phyloP scores from a whole-genome alignment of 176 grass and related monocot genomes.

The Avena eriantha region DNA sequence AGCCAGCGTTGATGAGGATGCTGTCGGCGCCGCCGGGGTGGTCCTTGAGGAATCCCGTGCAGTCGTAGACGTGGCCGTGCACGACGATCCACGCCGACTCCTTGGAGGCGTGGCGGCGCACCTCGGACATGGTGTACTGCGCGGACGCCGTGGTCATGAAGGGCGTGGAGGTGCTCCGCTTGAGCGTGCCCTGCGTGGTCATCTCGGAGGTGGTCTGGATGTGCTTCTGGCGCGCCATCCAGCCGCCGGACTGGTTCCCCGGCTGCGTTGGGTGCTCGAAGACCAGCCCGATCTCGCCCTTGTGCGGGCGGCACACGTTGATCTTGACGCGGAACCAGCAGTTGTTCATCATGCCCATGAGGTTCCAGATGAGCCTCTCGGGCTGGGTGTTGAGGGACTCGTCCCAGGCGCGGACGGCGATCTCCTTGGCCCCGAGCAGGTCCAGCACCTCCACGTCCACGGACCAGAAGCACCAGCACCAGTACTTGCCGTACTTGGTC shows the following conservation, averaged over 20 bases:
- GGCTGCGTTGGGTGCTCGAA: slow-evolving; percentile 89
- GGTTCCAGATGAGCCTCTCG: slow-evolving; percentile 83
- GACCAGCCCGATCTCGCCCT: slow-evolving; percentile 63
- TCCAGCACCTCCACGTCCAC: slow-evolving; percentile 68
- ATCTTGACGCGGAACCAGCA: slow-evolving; percentile 89
- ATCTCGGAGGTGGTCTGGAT: slow-evolving; percentile 42
- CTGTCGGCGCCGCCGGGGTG: slow-evolving; percentile 88
- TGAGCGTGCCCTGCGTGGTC: slow-evolving; percentile 46
- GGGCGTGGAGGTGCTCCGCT: slow-evolving; percentile 60
- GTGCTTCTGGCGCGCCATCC: slow-evolving; percentile 70
- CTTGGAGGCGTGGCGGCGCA: slow-evolving; percentile 56
- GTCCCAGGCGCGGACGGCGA: slow-evolving; percentile 92
- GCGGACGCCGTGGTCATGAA: slow-evolving; percentile 53
- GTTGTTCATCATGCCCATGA: slow-evolving; percentile 99
- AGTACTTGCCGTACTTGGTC: slow-evolving; percentile 78
- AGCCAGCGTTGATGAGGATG: slow-evolving; percentile 93
- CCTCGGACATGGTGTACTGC: slow-evolving; percentile 59
- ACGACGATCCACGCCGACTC: slow-evolving; percentile 89
- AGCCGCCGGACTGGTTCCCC: slow-evolving; percentile 69
- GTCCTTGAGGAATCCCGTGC: slow-evolving; percentile 79
- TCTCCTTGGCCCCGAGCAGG: slow-evolving; percentile 76
- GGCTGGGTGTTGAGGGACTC: slow-evolving; percentile 81
- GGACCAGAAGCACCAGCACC: slow-evolving; percentile 99
- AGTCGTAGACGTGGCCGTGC: slow-evolving; percentile 85
- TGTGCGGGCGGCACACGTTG: slow-evolving; percentile 60